Conservation (phyloP, 2,329 filamentous ascomycete genomes). For the Chaetomiaceae sp. region DNA sequence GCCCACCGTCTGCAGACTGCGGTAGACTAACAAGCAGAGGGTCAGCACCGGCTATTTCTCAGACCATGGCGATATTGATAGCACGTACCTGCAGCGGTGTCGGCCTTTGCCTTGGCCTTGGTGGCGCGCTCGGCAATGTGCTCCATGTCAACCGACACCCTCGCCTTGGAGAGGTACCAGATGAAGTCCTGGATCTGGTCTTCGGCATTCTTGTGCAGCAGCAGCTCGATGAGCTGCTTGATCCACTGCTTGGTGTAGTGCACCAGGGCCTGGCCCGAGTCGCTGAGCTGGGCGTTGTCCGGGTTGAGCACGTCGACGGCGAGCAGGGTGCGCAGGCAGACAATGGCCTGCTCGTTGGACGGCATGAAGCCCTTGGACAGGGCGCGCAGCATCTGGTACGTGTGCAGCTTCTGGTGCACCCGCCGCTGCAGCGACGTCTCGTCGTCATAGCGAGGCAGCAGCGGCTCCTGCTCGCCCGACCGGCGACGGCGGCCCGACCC, state of each 20-base stretch:
- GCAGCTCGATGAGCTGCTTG: conserved; percentile 72
- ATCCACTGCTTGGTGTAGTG: conserved; percentile 71
- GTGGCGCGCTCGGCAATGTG: conserved; percentile 58
- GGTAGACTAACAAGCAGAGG: conserved; percentile 54
- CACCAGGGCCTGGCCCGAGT: conserved; percentile 69
- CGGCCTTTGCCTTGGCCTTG: conserved; percentile 62
- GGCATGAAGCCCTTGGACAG: conserved; percentile 85
- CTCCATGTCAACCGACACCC: conserved; percentile 61
- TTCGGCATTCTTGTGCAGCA: conserved; percentile 74
- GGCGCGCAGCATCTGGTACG: conserved; percentile 86
- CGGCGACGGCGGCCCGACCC: conserved; percentile 47
- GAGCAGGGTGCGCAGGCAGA: conserved; percentile 74
- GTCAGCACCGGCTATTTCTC: conserved; percentile 19
- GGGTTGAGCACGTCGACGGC: conserved; percentile 75
- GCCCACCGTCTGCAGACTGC: conserved; percentile 77
- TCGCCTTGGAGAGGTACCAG: conserved; percentile 77
- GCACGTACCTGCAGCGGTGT: conserved; percentile 62
- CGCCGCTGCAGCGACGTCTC: conserved; percentile 73
- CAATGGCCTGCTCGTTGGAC: conserved; percentile 76
- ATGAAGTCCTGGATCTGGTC: conserved; percentile 91
- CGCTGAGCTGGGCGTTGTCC: conserved; percentile 68
- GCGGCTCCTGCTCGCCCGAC: conserved; percentile 64
- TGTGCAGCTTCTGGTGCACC: conserved; percentile 85
- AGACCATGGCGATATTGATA: background rate
- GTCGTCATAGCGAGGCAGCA: conserved; percentile 78